These are phyloP conservation scores for Nigrospora oryzae DNA, from an alignment of 2,329 filamentous ascomycete genomes.

Conservation along the genomic window DNA sequence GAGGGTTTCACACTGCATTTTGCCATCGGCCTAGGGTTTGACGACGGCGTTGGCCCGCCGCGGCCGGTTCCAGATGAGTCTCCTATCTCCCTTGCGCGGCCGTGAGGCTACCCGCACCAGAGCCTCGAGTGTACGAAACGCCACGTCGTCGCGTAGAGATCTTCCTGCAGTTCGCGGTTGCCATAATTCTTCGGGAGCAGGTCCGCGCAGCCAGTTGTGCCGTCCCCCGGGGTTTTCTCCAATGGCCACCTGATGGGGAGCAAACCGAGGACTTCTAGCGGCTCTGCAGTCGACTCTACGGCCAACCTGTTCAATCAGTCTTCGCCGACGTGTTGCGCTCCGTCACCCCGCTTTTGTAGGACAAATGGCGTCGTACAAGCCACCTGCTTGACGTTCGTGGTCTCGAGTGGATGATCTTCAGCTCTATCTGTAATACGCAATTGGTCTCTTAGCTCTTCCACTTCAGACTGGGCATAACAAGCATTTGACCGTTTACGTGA, in stretches of 20 bases:
- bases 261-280: not conserved
- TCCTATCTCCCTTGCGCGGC: not conserved
- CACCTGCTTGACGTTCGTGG: too few relatives aligned
- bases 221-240: slow-evolving; percentile 3
- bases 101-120: not conserved
- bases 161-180: slow-evolving; percentile 3
- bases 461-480: too few relatives aligned
- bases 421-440: too few relatives aligned
- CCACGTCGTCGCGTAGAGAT: slow-evolving; percentile 4
- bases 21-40: too few relatives aligned
- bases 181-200: slow-evolving; percentile 6
- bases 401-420: too few relatives aligned
- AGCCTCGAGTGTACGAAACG: slow-evolving; percentile 1
- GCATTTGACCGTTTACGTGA: too few relatives aligned
- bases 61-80: too few relatives aligned
- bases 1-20: too few relatives aligned
- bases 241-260: not conserved
- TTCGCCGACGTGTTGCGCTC: not conserved
- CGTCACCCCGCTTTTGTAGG: not conserved
- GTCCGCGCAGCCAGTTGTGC: slow-evolving; percentile 4
- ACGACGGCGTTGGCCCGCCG: too few relatives aligned
- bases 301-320: not conserved
- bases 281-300: not conserved
- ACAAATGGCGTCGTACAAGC: too few relatives aligned
- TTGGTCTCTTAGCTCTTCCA: too few relatives aligned